Base-by-base conservation (phyloP, 2,329 filamentous ascomycete genomes). In the Colletotrichum tofieldiae region DNA sequence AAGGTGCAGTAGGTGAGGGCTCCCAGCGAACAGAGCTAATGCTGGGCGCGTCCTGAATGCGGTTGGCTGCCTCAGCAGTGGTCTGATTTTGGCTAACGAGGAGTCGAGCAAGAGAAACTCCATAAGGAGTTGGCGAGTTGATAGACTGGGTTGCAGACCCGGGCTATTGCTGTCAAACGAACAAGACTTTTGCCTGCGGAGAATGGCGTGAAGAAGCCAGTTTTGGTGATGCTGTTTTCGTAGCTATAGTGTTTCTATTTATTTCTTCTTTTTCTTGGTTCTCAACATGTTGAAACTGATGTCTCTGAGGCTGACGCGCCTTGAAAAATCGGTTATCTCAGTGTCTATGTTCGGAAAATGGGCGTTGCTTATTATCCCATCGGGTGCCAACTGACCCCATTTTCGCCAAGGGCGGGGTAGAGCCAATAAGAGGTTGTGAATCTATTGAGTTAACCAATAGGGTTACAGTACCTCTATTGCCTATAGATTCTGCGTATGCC, bases 191-290 rank as follows among this genome's bases (percentile, higher is more conserved):
- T 75, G 26, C 78, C 77, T 7, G 76, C 65, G 18, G 58, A 45
- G 52, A 62, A 73, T 6, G 64, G 47, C 11, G 68, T 14, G 1
- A 75, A 59, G 56, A 59, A 75, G 9, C 78, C 77, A 20, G 81
- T 41, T 43, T 78, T 79, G 43, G 76, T 77, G 67, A 77, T 76
- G 73, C 80, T 79, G 56, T 80, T 76, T 29, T 75, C 78, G 52
- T 76, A 80, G 23, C 23, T 26, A 26, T 26, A 2, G 23, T 26
- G 23, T 26, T 26, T 26, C 23, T 26, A 26, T 26, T 26, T 26
- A 26, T 26, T 26, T 26, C 23, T 26, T 26, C 23, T 26, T 26
- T 26, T 26, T 26, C 23, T 26, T 26, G 23, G 23, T 26, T 26
- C 23, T 26, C 23, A 2, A 26, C 23, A 26, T 26, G 23, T 26